A percentile compares a stretch with the other conserved stretches of the same genome.
Evolutionary conservation across 495 filamentous ascomycete genomes (phyloP).

Genomic region (Lasiosphaeria ovina): DNA sequence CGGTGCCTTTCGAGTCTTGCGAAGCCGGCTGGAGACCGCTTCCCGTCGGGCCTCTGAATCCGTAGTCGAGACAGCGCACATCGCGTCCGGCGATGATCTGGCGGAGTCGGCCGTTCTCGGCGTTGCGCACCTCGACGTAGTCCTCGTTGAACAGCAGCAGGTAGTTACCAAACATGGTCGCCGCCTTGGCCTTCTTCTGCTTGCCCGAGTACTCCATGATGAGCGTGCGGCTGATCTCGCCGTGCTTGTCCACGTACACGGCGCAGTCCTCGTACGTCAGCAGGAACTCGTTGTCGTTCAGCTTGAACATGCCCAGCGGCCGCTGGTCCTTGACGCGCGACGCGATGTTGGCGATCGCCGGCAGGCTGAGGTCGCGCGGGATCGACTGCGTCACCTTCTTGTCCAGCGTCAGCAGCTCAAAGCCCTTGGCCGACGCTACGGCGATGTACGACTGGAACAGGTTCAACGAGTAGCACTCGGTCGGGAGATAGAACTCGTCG

Average conservation of each 20-base stretch:
- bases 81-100: conserved; percentile 93
- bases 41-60: conserved; percentile 56
- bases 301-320: conserved; percentile 93
- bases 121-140: conserved; percentile 95
- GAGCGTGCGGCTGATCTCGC: conserved; percentile 85
- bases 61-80: conserved; percentile 85
- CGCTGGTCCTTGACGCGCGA: conserved; percentile 73
- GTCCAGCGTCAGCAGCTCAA: conserved; percentile 94
- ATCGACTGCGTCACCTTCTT: conserved; percentile 92
- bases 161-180: conserved; percentile 78
- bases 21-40: conserved; percentile 24
- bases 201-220: conserved; percentile 98
- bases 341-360: conserved; percentile 76
- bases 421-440: conserved; percentile 85
- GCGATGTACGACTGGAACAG: conserved; percentile 92
- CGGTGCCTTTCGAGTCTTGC: conserved; percentile 54
- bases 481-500: conserved; percentile 97
- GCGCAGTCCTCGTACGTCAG: conserved; percentile 93
- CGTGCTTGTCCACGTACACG: conserved; percentile 97
- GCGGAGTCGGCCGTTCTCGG: conserved; percentile 87
- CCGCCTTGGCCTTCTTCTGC: conserved; percentile 68
- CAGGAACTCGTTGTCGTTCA: conserved; percentile 89
- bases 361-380: conserved; percentile 70
- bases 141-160: conserved; percentile 80
- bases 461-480: conserved; percentile 93